Evolutionary conservation across 805 yeast genomes (phyloP), one percentile per base, ranked within the genome.

Genomic region (Priceomyces melissophilus): DNA sequence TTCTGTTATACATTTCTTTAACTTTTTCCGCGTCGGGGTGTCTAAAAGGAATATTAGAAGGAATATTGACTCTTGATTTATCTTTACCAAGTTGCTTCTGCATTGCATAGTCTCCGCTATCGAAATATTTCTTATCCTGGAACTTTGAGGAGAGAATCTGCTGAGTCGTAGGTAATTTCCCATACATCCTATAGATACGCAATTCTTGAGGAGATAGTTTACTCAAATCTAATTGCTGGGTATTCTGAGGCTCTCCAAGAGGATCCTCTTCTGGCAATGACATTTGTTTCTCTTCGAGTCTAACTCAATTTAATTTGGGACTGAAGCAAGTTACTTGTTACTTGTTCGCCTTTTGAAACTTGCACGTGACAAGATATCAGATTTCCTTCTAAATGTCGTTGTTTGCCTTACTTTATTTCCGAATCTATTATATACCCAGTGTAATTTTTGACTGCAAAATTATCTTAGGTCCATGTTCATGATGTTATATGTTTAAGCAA

Each of bases 61-160:
- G 57, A 4, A 65, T 65, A 34, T 29, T 29, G 52, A 52, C 65
- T 42, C 50, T 41, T 37, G 55, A 55, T 13, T 41, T 30, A 30
- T 49, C 49, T 5, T 55, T 57, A 4, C 69, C 73, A 26, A 63
- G 50, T 50, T 69, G 76, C 43, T 69, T 69, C 42, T 81, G 85
- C 75, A 89, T 76, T 9, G 96, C 96, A 61, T 89, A 89, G 63
- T 89, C 97, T 8, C 96, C 96, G 46, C 95, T 84, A 57, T 89
- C 97, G 55, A 89, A 90, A 62, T 85, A 89, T 67, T 88, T 90
- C 53, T 96, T 79, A 48, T 89, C 96, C 62, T 85, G 86, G 53
- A 87, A 67, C 58, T 84, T 87, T 46, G 83, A 78, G 38, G 84
- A 75, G 38, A 89, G 70, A 14, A 89, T 69, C 47, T 88, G 95